Conservation (phyloP, 768 basidiomycete genomes). For the Mycena alexandri region DNA sequence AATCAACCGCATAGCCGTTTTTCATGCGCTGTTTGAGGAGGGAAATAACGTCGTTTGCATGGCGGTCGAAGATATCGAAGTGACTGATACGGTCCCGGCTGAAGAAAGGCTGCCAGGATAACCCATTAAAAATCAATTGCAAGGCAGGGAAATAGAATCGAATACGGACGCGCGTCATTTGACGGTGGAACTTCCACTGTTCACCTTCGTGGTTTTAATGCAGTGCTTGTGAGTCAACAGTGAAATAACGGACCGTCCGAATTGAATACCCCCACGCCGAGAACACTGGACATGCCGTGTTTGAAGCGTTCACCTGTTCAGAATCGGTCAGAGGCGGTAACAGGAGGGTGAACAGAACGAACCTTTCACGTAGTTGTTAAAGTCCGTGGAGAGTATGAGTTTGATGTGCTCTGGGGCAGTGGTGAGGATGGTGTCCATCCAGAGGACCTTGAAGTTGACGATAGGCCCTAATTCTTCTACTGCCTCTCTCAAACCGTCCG, state of each 20-base stretch:
- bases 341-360: not conserved
- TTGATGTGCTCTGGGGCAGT: conserved; percentile 42
- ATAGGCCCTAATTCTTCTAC: conserved; percentile 33
- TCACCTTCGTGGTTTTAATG: conserved; percentile 51
- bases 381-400: conserved; percentile 44
- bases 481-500: conserved; percentile 18
- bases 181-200: conserved; percentile 64
- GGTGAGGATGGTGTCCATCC: conserved; percentile 38
- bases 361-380: conserved; percentile 46
- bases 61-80: conserved; percentile 67
- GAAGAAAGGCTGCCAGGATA: conserved; percentile 55
- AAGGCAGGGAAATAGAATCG: not conserved
- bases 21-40: conserved; percentile 57
- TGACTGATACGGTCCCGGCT: conserved; percentile 63
- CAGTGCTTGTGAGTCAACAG: too few relatives aligned
- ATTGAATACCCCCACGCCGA: conserved; percentile 65
- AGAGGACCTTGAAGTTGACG: conserved; percentile 37
- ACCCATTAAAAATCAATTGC: not conserved
- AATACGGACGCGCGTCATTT: conserved; percentile 34
- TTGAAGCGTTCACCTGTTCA: conserved; percentile 29
- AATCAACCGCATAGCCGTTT: conserved; percentile 66
- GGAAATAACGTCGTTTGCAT: conserved; percentile 61
- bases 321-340: not conserved
- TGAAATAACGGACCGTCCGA: conserved; percentile 56
- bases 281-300: conserved; percentile 28